Evolutionary conservation across 805 yeast genomes (phyloP).

Genomic region (Wickerhamomyces silvicola): DNA sequence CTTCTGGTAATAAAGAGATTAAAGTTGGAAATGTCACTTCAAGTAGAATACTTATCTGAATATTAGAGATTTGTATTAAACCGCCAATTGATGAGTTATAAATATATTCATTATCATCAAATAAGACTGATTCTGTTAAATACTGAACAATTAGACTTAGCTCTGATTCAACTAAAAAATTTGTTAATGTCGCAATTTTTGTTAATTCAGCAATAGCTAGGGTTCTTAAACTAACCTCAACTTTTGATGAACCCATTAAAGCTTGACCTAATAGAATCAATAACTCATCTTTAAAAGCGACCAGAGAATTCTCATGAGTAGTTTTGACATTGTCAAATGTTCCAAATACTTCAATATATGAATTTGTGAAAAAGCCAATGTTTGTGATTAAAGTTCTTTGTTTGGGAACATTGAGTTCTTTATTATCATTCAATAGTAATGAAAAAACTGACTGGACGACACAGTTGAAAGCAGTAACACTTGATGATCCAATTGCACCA

Average conservation of each 20-base stretch:
- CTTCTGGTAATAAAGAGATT: conserved; percentile 44
- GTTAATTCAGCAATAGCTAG: conserved; percentile 60
- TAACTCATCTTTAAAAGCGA: conserved; percentile 55
- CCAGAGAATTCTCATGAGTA: conserved; percentile 30
- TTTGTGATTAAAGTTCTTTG: conserved; percentile 56
- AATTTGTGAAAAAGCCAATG: conserved; percentile 49
- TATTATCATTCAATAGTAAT: conserved; percentile 29
- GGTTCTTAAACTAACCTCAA: conserved; percentile 65
- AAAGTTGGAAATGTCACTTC: conserved; percentile 48
- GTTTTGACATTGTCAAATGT: conserved; percentile 11
- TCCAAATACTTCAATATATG: conserved; percentile 42
- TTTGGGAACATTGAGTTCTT: conserved; percentile 41
- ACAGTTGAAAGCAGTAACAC: conserved; percentile 38
- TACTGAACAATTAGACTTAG: conserved; percentile 56
- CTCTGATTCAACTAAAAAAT: conserved; percentile 49
- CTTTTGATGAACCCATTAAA: conserved; percentile 56
- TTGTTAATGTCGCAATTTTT: conserved; percentile 43
- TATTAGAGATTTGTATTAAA: conserved; percentile 39
- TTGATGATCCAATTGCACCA: conserved; percentile 46
- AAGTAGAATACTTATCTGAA: conserved; percentile 34
- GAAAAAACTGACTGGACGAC: conserved; percentile 44
- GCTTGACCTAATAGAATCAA: conserved; percentile 63
- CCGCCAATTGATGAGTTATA: conserved; percentile 49
- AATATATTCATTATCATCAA: conserved; percentile 43
- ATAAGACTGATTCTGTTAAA: conserved; percentile 55